These are phyloP conservation scores for Larix kaempferi DNA, from an alignment of 75 land plant species.

Conservation along the genomic window DNA sequence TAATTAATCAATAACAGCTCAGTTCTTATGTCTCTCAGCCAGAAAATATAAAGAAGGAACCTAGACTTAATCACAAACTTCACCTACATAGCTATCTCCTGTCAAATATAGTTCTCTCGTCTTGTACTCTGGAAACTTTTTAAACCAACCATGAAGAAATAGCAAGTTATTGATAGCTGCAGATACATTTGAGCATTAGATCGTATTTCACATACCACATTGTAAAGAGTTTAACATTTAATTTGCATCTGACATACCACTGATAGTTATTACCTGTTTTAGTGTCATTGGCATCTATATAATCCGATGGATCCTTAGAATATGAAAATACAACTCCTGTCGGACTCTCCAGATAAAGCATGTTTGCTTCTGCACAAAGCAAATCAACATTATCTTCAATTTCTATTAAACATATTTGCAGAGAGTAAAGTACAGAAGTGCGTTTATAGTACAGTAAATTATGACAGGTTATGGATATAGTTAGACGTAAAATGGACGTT, in stretches of 20 bases:
- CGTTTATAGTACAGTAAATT: too few species aligned
- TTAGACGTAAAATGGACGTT: too few species aligned
- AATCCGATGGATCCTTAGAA: slow-evolving; percentile 57
- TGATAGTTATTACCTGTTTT: slow-evolving; percentile 52
- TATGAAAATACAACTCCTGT: slow-evolving; percentile 96
- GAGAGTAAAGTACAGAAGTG: too few species aligned
- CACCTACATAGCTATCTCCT: slow-evolving; percentile 99
- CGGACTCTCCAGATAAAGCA: slow-evolving; percentile 90
- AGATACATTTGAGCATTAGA: background rate
- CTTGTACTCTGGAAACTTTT: slow-evolving; percentile 73
- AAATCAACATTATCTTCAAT: background rate
- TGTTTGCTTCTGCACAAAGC: slow-evolving; percentile 60
- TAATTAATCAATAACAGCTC: too few species aligned
- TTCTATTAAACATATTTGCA: too few species aligned
- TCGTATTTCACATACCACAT: too few species aligned
- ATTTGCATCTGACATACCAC: background rate
- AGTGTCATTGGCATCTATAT: slow-evolving; percentile 56
- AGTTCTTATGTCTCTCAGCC: too few species aligned
- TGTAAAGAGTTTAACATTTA: background rate
- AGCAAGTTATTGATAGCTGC: slow-evolving; percentile 78
- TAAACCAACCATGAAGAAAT: slow-evolving; percentile 77
- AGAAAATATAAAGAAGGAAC: too few species aligned
- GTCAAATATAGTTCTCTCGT: slow-evolving; percentile 68
- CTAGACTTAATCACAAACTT: background rate
- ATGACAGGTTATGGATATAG: too few species aligned